Evolutionary conservation across 305 asterid species (phyloP), one percentile per base, ranked within the genome.

Genomic region (Fraxinus sp.): DNA sequence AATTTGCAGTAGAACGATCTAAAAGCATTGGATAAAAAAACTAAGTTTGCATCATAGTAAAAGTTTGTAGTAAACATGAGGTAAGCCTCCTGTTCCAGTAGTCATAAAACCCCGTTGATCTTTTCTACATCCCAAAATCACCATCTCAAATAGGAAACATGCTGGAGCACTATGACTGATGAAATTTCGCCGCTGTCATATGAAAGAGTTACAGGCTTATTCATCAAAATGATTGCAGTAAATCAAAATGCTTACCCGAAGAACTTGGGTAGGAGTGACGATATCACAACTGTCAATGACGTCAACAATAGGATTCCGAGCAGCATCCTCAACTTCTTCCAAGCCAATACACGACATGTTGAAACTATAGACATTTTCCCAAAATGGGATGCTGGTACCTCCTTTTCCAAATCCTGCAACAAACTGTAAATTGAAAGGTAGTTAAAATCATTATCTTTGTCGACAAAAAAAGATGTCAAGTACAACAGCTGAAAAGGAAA

Each of bases 401-500:
- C 95, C 97, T 89, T 81, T 91, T 82, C 99, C 99, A 83, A 96
- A 96, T 73, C 98, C 98, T 84, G 98, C 99, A 81, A 88, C 93
- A 89, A 91, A 93, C 99, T 96, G 86, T 66, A 80, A 9, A 75
- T 16, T 43, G 37, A 77, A 75, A 59, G 16, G 35, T 35, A 77
- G 77, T 37, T 26, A 43, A 78, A 85, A 74, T 9, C 10, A 81
- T 77, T 49, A 73, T 46, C 73, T 18, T 41, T 77, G 74, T 2
- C 41, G 11, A 14, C 35, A 39, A 32, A 33, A 78, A 46, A 79
- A 83, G n/a, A 84, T 79, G 66, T 14, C n/a, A 73, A 57, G 8
- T 49, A 79, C 20, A 84, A 86, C 18, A 74, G 76, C 73, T 73
- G 77, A 43, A 75, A 41, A 36, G 70, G 78, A 81, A 62, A 71